A percentile compares a stretch with the other conserved stretches of the same genome.
phyloP scores from a whole-genome alignment of 148 eudicot species.

The Cornus controversa region DNA sequence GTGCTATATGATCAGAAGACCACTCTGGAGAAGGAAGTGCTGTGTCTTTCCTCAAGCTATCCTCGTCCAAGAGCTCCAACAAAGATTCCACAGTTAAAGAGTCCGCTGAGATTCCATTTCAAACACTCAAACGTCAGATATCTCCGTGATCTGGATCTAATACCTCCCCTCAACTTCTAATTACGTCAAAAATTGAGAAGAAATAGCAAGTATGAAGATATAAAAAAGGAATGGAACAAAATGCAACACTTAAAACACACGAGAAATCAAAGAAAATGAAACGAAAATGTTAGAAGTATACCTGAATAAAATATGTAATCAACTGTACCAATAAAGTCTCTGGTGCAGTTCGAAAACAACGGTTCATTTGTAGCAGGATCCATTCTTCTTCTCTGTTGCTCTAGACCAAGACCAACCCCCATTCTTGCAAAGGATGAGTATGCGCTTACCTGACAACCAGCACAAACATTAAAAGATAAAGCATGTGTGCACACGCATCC shows the following conservation, averaged over 20 bases:
- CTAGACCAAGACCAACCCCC: slow-evolving; percentile 60
- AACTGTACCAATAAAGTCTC: slow-evolving; percentile 91
- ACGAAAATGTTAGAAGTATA: slow-evolving; percentile 17
- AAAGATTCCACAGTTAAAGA: slow-evolving; percentile 90
- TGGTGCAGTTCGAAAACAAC: slow-evolving; percentile 82
- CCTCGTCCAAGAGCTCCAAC: slow-evolving; percentile 95
- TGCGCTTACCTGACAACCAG: slow-evolving; percentile 77
- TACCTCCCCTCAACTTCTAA: background rate
- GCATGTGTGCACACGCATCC: background rate
- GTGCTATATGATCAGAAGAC: slow-evolving; percentile 99
- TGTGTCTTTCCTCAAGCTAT: slow-evolving; percentile 89
- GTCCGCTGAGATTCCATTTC: slow-evolving; percentile 69
- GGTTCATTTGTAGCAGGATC: slow-evolving; percentile 91
- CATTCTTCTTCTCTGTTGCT: slow-evolving; percentile 83
- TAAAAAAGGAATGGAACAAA: background rate
- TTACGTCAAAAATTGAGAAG: background rate
- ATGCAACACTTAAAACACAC: no score
- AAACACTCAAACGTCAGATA: background rate
- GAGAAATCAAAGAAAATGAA: background rate
- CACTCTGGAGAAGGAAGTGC: slow-evolving; percentile 99
- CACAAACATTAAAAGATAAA: slow-evolving; percentile 12
- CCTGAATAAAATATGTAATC: slow-evolving; percentile 99
- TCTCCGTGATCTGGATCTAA: background rate
- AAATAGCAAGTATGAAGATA: background rate
- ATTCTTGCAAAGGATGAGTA: slow-evolving; percentile 89